Percentiles rank a stretch among this genome's conserved stretches.
Conservation (phyloP, 1,139 yeast genomes). For the Geotrichum cucujoidarum region DNA sequence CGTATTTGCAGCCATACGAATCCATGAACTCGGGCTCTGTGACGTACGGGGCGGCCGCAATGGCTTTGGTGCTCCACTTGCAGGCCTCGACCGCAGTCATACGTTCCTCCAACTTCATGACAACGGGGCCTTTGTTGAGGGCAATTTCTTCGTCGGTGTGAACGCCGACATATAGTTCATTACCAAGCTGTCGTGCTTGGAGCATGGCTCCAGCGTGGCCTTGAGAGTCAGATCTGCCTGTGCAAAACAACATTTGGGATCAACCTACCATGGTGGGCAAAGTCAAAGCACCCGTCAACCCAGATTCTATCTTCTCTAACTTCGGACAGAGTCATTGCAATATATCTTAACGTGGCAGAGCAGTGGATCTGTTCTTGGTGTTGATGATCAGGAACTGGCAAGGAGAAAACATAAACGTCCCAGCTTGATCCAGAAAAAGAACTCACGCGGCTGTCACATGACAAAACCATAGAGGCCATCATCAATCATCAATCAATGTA, state of each 20-base stretch:
- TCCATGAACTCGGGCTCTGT: constrained; percentile 83
- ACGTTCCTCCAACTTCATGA: constrained; percentile 78
- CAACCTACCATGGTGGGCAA: constrained; percentile 83
- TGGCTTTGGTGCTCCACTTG: constrained; percentile 76
- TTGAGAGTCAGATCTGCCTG: constrained; percentile 20
- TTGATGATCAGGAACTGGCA: too few relatives aligned
- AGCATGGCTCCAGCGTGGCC: constrained; percentile 94
- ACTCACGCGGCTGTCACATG: too few relatives aligned
- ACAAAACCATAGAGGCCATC: too few relatives aligned
- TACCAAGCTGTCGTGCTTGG: constrained; percentile 80
- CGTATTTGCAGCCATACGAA: constrained; percentile 68
- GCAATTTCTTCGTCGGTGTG: constrained; percentile 86
- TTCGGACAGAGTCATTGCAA: constrained; percentile 8
- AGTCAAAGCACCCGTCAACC: constrained; percentile 98
- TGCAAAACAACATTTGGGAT: constrained; percentile 1
- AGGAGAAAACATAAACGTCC: too few relatives aligned
- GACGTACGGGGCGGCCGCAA: constrained; percentile 88
- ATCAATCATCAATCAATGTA: too few relatives aligned
- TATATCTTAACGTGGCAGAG: too few relatives aligned
- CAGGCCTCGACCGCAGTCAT: constrained; percentile 81
- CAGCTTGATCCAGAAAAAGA: neutral
- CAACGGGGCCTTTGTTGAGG: constrained; percentile 86
- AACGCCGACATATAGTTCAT: constrained; percentile 76
- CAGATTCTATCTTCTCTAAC: constrained; percentile 45
- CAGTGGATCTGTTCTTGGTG: too few relatives aligned